Evolutionary conservation across 371 early-diverging fungal genomes (phyloP), one percentile per base, ranked within the genome.

Genomic region (Umbelopsis sp.): DNA sequence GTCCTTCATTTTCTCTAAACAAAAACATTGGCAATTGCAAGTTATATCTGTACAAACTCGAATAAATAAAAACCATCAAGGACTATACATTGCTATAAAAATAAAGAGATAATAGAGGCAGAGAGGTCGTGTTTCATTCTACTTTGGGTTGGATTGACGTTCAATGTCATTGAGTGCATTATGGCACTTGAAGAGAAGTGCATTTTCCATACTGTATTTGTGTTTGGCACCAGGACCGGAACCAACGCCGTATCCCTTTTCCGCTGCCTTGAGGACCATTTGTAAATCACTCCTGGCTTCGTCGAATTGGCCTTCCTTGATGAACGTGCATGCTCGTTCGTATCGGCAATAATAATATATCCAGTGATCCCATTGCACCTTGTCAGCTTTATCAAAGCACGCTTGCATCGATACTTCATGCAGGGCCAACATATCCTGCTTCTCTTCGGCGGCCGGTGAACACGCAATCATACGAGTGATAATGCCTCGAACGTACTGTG

Each of bases 341-440:
- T 87, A 87, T 4, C 79, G 80, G 4, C 82, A 52, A 63, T 86
- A 89, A 45, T 87, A 86, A 48, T 88, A 84, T 10, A 90, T 73
- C 74, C 86, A 90, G 66, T 90, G 91, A 68, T 90, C 91, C 9
- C 83, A 69, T 11, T 63, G 51, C 5, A 89, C 74, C 20, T 74
- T 65, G 45, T 71, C 63, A 24, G 81, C 76, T 46, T 78, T 50
- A 8, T 74, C 67, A 65, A 76, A 68, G 2, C 82, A 76, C 3
- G 44, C 29, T 5, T 71, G 52, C 20, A 79, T 44, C 0, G 78
- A 74, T 29, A 46, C 24, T 32, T 69, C 25, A 57, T 79, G 77
- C 3, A 70, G 35, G 14, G 63, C 45, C 7, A 65, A 44, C 66
- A 70, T 46, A 5, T 50, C 45, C 45, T 48, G 62, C 46, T 74